Percentiles rank a stretch among this genome's conserved stretches.
phyloP scores from a whole-genome alignment of 164 flowering plant genomes.

The Brasenia schreberi region DNA sequence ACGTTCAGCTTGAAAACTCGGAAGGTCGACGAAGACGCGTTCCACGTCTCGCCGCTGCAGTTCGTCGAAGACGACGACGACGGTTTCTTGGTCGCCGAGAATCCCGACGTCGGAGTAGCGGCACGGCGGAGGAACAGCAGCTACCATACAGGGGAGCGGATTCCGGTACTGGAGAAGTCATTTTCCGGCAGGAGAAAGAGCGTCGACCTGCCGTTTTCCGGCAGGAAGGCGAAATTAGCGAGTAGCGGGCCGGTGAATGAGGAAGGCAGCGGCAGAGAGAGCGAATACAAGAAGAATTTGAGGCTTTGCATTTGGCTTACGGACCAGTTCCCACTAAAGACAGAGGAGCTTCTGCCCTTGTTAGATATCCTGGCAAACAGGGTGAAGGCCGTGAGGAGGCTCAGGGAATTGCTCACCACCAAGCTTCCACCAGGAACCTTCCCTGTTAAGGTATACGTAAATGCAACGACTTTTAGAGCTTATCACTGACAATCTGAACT shows the following conservation, averaged over 20 bases:
- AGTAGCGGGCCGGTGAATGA: conserved; percentile 11
- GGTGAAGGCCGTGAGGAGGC: conserved; percentile 79
- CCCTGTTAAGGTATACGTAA: conserved; percentile 70
- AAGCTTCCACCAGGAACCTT: conserved; percentile 89
- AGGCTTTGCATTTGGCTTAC: conserved; percentile 89
- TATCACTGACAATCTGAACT: too few species aligned
- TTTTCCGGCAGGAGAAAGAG: neutral
- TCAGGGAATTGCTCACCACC: conserved; percentile 80
- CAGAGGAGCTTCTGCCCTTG: conserved; percentile 82
- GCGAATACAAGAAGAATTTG: conserved; percentile 58
- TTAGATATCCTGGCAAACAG: conserved; percentile 85
- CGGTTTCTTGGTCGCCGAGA: conserved; percentile 78
- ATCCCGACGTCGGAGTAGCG: conserved; percentile 27
- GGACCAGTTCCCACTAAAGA: conserved; percentile 86
- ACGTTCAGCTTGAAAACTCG: conserved; percentile 70
- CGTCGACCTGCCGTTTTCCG: neutral
- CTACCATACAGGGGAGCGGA: neutral
- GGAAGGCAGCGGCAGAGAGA: conserved; percentile 28
- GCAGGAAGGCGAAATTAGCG: neutral
- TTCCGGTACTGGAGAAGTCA: neutral
- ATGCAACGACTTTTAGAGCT: too few species aligned
- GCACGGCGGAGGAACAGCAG: conserved; percentile 2
- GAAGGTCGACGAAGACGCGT: conserved; percentile 23
- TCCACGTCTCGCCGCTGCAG: conserved; percentile 32
- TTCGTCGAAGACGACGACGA: conserved; percentile 67